Conservation (phyloP, 495 filamentous ascomycete genomes). For the Penicillium coffeae region DNA sequence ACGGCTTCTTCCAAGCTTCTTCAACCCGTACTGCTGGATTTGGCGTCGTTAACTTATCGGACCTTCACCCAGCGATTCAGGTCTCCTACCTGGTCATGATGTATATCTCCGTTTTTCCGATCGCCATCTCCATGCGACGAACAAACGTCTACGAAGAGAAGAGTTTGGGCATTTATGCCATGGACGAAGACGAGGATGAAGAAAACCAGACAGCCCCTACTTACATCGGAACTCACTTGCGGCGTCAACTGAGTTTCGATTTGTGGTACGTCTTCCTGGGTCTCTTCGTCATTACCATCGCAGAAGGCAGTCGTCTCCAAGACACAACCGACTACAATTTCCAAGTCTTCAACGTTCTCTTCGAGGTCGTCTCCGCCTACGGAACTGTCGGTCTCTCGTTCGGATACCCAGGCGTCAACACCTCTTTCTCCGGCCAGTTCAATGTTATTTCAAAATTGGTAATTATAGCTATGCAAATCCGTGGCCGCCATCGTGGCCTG, state of each 20-base stretch:
- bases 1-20: constrained; percentile 83
- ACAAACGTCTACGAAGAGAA: constrained; percentile 98
- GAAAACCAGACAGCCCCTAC: constrained; percentile 58
- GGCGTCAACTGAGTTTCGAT: constrained; percentile 88
- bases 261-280: constrained; percentile 92
- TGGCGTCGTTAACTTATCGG: constrained; percentile 67
- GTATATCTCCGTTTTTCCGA: constrained; percentile 97
- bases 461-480: constrained; percentile 89
- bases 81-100: constrained; percentile 98
- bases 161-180: constrained; percentile 74
- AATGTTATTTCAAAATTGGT: constrained; percentile 79
- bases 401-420: constrained; percentile 69
- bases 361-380: constrained; percentile 89
- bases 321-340: constrained; percentile 57
- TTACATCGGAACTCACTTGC: constrained; percentile 84
- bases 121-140: constrained; percentile 86
- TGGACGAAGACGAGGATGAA: constrained; percentile 41
- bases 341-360: constrained; percentile 76
- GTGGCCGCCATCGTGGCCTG: constrained; percentile 86
- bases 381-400: constrained; percentile 91
- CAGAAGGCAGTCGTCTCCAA: constrained; percentile 65
- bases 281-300: constrained; percentile 80
- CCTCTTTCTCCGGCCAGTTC: constrained; percentile 79
- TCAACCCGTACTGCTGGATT: constrained; percentile 88
- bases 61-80: constrained; percentile 85